Evolutionary conservation across 495 filamentous ascomycete species (phyloP).

Genomic region (Amorphotheca resinae): DNA sequence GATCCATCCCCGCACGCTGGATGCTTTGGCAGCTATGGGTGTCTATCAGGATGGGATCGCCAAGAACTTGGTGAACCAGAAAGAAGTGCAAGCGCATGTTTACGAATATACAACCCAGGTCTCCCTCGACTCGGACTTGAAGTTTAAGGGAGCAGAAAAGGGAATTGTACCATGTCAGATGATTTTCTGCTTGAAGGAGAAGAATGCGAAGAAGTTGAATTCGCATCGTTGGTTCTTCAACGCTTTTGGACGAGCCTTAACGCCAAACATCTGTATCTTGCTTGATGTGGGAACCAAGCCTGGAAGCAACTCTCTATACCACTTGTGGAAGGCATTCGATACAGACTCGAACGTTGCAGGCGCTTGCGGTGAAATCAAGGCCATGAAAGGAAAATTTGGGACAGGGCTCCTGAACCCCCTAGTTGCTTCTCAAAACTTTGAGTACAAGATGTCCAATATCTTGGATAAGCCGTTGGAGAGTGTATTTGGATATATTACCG

Average conservation of each 20-base stretch:
- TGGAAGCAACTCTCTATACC: conserved; percentile 76
- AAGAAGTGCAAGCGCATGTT: conserved; percentile 75
- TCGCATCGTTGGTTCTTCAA: conserved; percentile 99
- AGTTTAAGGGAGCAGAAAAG: conserved; percentile 98
- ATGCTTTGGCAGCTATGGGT: conserved; percentile 93
- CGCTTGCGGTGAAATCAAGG: conserved; percentile 94
- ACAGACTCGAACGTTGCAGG: conserved; percentile 93
- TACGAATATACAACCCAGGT: conserved; percentile 99
- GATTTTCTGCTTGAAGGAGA: conserved; percentile 97
- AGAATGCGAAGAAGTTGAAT: conserved; percentile 96
- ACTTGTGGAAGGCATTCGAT: conserved; percentile 98
- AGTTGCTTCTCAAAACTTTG: conserved; percentile 95
- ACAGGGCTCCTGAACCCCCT: conserved; percentile 83
- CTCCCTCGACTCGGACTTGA: conserved; percentile 83
- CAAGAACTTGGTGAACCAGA: conserved; percentile 92
- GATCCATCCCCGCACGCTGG: conserved; percentile 85
- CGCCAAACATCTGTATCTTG: conserved; percentile 92
- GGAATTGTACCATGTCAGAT: conserved; percentile 98
- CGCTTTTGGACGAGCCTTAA: conserved; percentile 84
- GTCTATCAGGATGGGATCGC: conserved; percentile 99
- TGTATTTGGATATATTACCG: conserved; percentile 96
- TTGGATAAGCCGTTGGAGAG: conserved; percentile 94
- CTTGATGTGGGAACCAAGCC: conserved; percentile 94
- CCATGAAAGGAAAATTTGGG: conserved; percentile 78
- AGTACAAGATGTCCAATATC: conserved; percentile 99